These are phyloP conservation scores for Candida anglica DNA, from an alignment of 805 yeast genomes.

Conservation along the genomic window DNA sequence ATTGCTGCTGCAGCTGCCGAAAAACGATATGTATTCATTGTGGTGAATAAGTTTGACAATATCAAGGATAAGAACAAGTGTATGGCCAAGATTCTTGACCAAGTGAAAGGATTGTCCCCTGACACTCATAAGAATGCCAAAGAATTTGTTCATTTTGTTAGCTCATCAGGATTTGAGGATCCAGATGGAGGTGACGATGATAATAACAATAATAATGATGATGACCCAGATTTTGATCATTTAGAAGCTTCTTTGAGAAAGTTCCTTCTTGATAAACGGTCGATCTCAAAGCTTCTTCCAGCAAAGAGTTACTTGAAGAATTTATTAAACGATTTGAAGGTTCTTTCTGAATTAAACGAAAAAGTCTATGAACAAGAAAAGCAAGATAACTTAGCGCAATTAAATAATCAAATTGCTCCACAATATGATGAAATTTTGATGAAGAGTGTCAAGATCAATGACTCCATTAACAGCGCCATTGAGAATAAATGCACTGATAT, in stretches of 20 bases:
- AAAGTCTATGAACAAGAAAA: slow-evolving; percentile 49
- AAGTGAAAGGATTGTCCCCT: slow-evolving; percentile 81
- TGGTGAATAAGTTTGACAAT: slow-evolving; percentile 87
- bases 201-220: slow-evolving; percentile 24
- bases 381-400: slow-evolving; percentile 41
- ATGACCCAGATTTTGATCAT: slow-evolving; percentile 69
- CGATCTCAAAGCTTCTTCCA: slow-evolving; percentile 84
- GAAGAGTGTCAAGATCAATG: slow-evolving; percentile 52
- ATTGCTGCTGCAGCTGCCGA: slow-evolving; percentile 87
- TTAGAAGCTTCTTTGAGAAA: slow-evolving; percentile 81
- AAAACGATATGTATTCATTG: slow-evolving; percentile 87
- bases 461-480: slow-evolving; percentile 55
- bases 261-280: slow-evolving; percentile 84
- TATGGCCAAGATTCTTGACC: slow-evolving; percentile 70
- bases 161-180: slow-evolving; percentile 19
- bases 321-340: slow-evolving; percentile 59
- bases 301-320: slow-evolving; percentile 84
- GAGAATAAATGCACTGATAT: slow-evolving; percentile 57
- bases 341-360: slow-evolving; percentile 61
- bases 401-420: slow-evolving; percentile 57
- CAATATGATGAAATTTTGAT: slow-evolving; percentile 51
- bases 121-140: slow-evolving; percentile 82
- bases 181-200: slow-evolving; percentile 20
- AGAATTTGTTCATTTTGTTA: slow-evolving; percentile 93
- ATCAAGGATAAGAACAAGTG: slow-evolving; percentile 81